These are phyloP conservation scores for Xylaria venustula DNA, from an alignment of 495 filamentous ascomycete genomes.

Conservation along the genomic window DNA sequence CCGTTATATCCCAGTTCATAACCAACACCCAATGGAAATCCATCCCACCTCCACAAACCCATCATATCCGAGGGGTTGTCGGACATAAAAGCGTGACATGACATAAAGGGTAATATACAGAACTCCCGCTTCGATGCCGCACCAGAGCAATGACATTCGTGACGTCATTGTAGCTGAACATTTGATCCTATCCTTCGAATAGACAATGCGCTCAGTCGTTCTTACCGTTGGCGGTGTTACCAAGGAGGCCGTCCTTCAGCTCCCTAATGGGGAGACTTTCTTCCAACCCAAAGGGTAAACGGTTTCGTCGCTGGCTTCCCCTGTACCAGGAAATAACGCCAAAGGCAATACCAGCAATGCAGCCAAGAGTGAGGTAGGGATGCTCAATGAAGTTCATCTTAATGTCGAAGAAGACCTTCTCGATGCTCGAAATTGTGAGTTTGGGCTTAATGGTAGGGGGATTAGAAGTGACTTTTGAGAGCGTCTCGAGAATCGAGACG, in stretches of 20 bases:
- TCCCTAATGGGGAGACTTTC: slow-evolving; percentile 59
- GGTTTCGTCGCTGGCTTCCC: slow-evolving; percentile 52
- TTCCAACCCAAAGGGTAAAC: slow-evolving; percentile 75
- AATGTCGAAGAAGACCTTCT: slow-evolving; percentile 76
- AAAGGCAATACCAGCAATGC: slow-evolving; percentile 56
- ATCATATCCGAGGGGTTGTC: slow-evolving; percentile 15
- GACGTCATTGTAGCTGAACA: slow-evolving; percentile 15
- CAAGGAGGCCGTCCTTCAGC: slow-evolving; percentile 57
- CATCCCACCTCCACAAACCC: slow-evolving; percentile 2
- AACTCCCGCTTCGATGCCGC: slow-evolving; percentile 27
- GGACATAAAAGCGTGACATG: slow-evolving; percentile 23
- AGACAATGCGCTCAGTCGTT: slow-evolving; percentile 59
- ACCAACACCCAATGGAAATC: slow-evolving; percentile 16
- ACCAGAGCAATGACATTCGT: slow-evolving; percentile 22
- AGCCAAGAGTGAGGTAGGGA: slow-evolving; percentile 65
- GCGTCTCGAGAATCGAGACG: slow-evolving; percentile 91
- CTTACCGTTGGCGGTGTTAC: slow-evolving; percentile 64
- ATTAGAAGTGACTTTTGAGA: slow-evolving; percentile 67
- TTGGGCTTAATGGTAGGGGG: slow-evolving; percentile 85
- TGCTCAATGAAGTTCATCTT: slow-evolving; percentile 65
- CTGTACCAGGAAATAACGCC: slow-evolving; percentile 54
- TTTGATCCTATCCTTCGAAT: slow-evolving; percentile 11
- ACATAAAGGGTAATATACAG: slow-evolving; percentile 33
- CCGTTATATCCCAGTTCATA: slow-evolving; percentile 26
- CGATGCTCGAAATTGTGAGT: slow-evolving; percentile 74